phyloP scores from a whole-genome alignment of 768 basidiomycete species.

The Rhizopogon vinicolor region DNA sequence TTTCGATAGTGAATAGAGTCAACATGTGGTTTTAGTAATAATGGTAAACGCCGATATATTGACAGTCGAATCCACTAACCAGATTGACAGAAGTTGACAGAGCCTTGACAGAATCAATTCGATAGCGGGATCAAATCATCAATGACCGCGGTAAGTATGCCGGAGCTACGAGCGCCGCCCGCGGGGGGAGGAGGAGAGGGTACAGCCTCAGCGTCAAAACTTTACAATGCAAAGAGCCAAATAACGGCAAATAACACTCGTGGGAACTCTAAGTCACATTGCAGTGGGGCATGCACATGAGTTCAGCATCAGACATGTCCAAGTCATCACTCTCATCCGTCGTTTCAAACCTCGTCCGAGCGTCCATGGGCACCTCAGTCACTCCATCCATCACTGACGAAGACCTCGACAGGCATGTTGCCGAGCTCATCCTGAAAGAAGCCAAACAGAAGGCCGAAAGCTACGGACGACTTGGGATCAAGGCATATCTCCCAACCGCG shows the following conservation, averaged over 20 bases:
- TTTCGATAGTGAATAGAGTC: neutral
- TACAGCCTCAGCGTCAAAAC: too few species aligned
- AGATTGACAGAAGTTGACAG: too few species aligned
- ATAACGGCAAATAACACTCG: conserved; percentile 14
- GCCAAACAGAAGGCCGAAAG: conserved; percentile 87
- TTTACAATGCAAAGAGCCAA: conserved; percentile 8
- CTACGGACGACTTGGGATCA: conserved; percentile 73
- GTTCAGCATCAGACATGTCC: conserved; percentile 25
- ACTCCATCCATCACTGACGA: conserved; percentile 62
- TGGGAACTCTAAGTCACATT: neutral
- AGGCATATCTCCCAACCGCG: conserved; percentile 64
- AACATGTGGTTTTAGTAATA: too few species aligned
- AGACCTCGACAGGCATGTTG: conserved; percentile 89
- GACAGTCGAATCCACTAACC: too few species aligned
- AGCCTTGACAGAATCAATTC: too few species aligned
- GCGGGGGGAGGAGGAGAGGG: too few species aligned
- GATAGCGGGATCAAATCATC: too few species aligned
- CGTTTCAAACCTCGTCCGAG: conserved; percentile 74
- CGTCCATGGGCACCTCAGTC: conserved; percentile 68
- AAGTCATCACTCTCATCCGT: conserved; percentile 74
- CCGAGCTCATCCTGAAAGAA: conserved; percentile 86
- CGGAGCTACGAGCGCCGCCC: too few species aligned
- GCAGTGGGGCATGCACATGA: neutral
- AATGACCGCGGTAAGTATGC: too few species aligned
- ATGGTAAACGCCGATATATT: too few species aligned